Evolutionary conservation across 768 basidiomycete species (phyloP).

Genomic region (Boletus pseudopeckii): DNA sequence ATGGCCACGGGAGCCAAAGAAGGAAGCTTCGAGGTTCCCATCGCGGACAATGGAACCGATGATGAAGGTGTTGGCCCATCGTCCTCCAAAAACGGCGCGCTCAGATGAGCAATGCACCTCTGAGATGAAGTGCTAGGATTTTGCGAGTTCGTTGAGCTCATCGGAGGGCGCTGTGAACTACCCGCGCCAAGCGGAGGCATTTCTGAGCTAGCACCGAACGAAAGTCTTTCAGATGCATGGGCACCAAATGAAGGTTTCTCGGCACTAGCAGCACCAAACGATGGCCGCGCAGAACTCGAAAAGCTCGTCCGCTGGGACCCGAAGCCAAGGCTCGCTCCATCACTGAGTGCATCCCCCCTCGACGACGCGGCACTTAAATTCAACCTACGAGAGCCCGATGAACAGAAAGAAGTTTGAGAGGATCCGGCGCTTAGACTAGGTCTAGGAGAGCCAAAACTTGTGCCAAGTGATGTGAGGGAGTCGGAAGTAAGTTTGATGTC

Average conservation of each 20-base stretch:
- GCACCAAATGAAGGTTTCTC: constrained; percentile 18
- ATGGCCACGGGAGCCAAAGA: constrained; percentile 14
- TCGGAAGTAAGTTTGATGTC: constrained; percentile 26
- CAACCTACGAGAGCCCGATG: constrained; percentile 22
- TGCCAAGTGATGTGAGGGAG: constrained; percentile 24
- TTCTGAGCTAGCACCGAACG: constrained; percentile 16
- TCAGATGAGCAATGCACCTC: neutral
- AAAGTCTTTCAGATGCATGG: constrained; percentile 16
- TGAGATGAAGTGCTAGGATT: constrained; percentile 12
- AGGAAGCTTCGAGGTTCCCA: constrained; percentile 5
- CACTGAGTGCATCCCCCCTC: constrained; percentile 18
- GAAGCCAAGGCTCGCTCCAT: constrained; percentile 14
- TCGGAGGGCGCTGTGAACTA: constrained; percentile 11
- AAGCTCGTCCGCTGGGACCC: constrained; percentile 24
- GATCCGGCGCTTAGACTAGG: constrained; percentile 28
- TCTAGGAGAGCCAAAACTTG: constrained; percentile 25
- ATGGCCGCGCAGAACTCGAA: constrained; percentile 15
- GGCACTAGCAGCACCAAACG: constrained; percentile 14
- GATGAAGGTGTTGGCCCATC: constrained; percentile 10
- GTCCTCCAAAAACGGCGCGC: constrained; percentile 16
- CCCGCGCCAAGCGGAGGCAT: constrained; percentile 8
- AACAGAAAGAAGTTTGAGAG: constrained; percentile 28
- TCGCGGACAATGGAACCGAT: constrained; percentile 2
- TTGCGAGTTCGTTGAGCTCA: constrained; percentile 2
- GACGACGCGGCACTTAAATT: constrained; percentile 21